Evolutionary conservation across 768 basidiomycete species (phyloP).

Genomic region (Boletus sp.): DNA sequence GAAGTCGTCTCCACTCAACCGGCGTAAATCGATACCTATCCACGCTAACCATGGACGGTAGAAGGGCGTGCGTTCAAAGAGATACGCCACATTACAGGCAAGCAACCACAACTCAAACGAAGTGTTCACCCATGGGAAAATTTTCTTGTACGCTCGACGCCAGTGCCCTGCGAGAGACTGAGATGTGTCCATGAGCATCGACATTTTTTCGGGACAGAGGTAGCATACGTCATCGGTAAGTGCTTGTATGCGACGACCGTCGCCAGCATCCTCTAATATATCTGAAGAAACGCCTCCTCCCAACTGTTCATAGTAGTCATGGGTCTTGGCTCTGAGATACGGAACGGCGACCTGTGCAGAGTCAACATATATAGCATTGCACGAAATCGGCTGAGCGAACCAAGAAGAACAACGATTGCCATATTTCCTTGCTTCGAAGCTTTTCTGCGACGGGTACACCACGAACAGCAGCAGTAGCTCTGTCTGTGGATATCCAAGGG

Average conservation of each 20-base stretch:
- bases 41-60: constrained; percentile 91
- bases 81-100: constrained; percentile 81
- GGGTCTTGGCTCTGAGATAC: constrained; percentile 84
- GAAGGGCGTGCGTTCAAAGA: constrained; percentile 82
- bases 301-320: constrained; percentile 86
- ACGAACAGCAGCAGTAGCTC: constrained; percentile 65
- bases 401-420: constrained; percentile 75
- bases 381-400: constrained; percentile 44
- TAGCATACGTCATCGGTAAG: constrained; percentile 52
- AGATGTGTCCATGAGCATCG: constrained; percentile 2
- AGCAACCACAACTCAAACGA: constrained; percentile 81
- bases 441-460: constrained; percentile 64
- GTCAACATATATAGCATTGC: background rate
- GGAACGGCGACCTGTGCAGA: constrained; percentile 70
- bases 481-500: constrained; percentile 68
- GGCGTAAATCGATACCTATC: constrained; percentile 80
- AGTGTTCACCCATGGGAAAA: constrained; percentile 83
- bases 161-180: constrained; percentile 55
- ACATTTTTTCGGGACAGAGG: background rate
- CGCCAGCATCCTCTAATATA: constrained; percentile 53
- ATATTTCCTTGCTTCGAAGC: constrained; percentile 64
- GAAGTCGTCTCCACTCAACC: constrained; percentile 76
- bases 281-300: constrained; percentile 81
- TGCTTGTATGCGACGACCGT: constrained; percentile 42
- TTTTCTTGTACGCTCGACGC: constrained; percentile 61